phyloP scores from a whole-genome alignment of 805 yeast species.

The Kregervanrija pseudodelftensis region DNA sequence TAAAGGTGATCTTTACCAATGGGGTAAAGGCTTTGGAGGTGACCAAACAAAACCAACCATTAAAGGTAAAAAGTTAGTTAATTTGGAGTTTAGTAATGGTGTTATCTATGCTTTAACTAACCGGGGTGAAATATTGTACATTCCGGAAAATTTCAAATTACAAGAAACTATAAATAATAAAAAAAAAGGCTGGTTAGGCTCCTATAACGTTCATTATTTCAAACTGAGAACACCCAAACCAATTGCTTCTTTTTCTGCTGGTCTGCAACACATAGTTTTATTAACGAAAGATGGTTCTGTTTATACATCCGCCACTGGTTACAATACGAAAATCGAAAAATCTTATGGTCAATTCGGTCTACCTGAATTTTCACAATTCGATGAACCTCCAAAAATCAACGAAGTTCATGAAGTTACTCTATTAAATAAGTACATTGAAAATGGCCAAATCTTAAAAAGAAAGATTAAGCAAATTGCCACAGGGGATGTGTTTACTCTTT shows the following conservation, averaged over 20 bases:
- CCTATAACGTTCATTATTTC: slow-evolving; percentile 9
- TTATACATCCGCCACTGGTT: slow-evolving; percentile 56
- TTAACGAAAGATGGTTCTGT: slow-evolving; percentile 54
- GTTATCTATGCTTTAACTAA: slow-evolving; percentile 40
- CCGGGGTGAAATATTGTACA: slow-evolving; percentile 38
- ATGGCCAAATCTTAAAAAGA: slow-evolving; percentile 30
- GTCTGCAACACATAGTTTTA: slow-evolving; percentile 63
- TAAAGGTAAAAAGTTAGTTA: slow-evolving; percentile 37
- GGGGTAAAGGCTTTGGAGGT: slow-evolving; percentile 42
- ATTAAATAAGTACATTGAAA: slow-evolving; percentile 39
- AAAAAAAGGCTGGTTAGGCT: slow-evolving; percentile 12
- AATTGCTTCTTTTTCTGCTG: slow-evolving; percentile 42
- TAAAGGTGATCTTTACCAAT: slow-evolving; percentile 68
- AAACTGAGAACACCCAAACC: slow-evolving; percentile 11
- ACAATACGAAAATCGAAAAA: slow-evolving; percentile 31
- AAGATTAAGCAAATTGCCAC: slow-evolving; percentile 54
- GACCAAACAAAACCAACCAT: slow-evolving; percentile 29
- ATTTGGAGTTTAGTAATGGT: slow-evolving; percentile 47
- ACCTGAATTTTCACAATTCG: slow-evolving; percentile 64
- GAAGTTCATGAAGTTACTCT: slow-evolving; percentile 48
- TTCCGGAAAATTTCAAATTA: slow-evolving; percentile 25
- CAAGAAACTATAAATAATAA: slow-evolving; percentile 13
- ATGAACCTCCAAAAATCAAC: slow-evolving; percentile 42
- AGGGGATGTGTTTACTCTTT: slow-evolving; percentile 70
- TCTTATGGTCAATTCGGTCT: slow-evolving; percentile 78